Conservation (phyloP, 371 early-diverging fungal genomes). For the Entomophthora muscae region DNA sequence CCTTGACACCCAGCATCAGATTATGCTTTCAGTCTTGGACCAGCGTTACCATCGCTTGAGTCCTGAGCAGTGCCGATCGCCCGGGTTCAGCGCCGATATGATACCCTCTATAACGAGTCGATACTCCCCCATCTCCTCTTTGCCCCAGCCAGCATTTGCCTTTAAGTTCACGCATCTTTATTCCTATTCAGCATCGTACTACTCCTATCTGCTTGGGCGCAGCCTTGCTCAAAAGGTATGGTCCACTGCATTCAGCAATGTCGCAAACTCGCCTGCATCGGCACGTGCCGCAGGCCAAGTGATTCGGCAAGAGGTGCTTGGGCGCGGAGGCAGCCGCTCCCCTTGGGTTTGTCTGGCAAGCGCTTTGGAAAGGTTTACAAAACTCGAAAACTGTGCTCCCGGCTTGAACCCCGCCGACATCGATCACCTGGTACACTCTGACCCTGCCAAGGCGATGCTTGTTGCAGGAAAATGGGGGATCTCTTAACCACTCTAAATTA, state of each 20-base stretch:
- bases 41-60: slow-evolving; percentile 41
- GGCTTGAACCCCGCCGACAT: neutral
- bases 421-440: neutral
- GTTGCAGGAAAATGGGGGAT: neutral
- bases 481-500: too few relatives aligned
- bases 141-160: slow-evolving; percentile 66
- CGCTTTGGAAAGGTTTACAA: neutral
- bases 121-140: slow-evolving; percentile 37
- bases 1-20: slow-evolving; percentile 69
- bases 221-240: slow-evolving; percentile 62
- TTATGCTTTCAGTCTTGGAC: slow-evolving; percentile 75
- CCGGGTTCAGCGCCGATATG: neutral
- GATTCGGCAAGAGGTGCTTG: slow-evolving; percentile 19
- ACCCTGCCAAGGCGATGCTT: neutral
- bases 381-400: neutral
- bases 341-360: slow-evolving; percentile 69
- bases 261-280: neutral
- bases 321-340: slow-evolving; percentile 84
- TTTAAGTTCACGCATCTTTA: slow-evolving; percentile 81
- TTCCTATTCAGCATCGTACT: slow-evolving; percentile 85
- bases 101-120: neutral
- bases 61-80: slow-evolving; percentile 2
- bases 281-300: slow-evolving; percentile 35
- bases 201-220: slow-evolving; percentile 80
- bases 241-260: slow-evolving; percentile 18